Conservation (phyloP, 106 monocot genomes). For the Acorus calamus region DNA sequence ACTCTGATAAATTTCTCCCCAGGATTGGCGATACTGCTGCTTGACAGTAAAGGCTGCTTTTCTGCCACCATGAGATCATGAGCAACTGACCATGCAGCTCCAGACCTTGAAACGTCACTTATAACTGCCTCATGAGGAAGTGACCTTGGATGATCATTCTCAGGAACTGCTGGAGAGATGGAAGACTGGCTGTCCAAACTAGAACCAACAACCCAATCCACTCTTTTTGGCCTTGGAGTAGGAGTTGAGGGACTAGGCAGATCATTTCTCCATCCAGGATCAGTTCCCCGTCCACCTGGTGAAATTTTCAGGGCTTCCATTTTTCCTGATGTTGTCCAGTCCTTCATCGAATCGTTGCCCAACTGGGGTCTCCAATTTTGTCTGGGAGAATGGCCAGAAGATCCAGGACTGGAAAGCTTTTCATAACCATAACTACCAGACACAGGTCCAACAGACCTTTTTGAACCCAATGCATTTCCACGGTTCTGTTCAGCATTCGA, state of each 20-base stretch:
- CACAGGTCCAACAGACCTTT: background rate
- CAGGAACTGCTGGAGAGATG: no score
- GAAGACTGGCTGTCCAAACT: slow-evolving; percentile 3
- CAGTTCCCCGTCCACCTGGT: no score
- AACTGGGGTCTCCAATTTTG: background rate
- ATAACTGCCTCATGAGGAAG: no score
- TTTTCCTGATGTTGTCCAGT: no score
- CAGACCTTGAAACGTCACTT: no score
- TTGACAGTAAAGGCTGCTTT: no score
- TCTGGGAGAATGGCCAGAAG: background rate
- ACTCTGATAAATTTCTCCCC: no score
- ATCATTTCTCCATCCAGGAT: slow-evolving; percentile 4
- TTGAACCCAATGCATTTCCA: slow-evolving; percentile 7
- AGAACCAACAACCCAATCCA: slow-evolving; percentile 1
- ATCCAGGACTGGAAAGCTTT: background rate
- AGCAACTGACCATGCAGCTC: no score
- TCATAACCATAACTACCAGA: background rate
- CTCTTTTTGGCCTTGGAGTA: background rate
- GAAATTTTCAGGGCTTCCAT: no score
- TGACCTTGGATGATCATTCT: no score
- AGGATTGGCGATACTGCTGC: no score
- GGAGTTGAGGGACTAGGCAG: slow-evolving; percentile 1
- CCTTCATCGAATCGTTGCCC: background rate
- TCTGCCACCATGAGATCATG: no score
- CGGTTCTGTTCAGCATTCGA: background rate